These are phyloP conservation scores for Kwoniella dendrophila DNA, from an alignment of 768 basidiomycete species.

Conservation along the genomic window DNA sequence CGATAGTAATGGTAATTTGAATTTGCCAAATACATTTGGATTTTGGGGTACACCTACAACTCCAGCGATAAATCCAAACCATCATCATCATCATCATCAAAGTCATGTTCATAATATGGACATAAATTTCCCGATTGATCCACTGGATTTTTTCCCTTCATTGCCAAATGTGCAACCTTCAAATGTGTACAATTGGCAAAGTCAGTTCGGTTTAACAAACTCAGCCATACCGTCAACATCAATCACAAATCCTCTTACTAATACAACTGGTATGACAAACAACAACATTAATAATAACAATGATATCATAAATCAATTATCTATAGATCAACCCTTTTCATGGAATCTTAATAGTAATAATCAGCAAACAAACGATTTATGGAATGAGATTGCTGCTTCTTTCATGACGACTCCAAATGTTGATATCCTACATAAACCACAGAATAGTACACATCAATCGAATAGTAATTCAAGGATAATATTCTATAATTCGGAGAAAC, in stretches of 20 bases:
- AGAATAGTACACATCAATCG: constrained; percentile 7
- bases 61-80: background rate
- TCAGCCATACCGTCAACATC: constrained; percentile 18
- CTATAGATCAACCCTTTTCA: constrained; percentile 5
- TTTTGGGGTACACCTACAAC: background rate
- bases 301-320: too few relatives aligned
- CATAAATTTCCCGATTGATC: background rate
- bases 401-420: background rate
- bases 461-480: constrained; percentile 23
- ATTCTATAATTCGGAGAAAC: constrained; percentile 20
- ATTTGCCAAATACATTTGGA: background rate
- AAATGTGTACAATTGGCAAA: constrained; percentile 24
- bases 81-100: background rate
- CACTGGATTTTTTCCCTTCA: background rate
- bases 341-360: too few relatives aligned
- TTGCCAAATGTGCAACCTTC: background rate
- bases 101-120: too few relatives aligned
- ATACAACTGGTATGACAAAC: too few relatives aligned
- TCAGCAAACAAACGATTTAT: constrained; percentile 6
- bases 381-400: constrained; percentile 10
- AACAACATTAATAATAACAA: too few relatives aligned
- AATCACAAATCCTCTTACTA: too few relatives aligned
- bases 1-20: background rate
- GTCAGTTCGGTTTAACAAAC: background rate
- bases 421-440: background rate